A percentile compares a stretch with the other conserved stretches of the same genome.
These are phyloP conservation scores for Beauveria rudraprayagi DNA, from an alignment of 2,329 filamentous ascomycete species.

Conservation along the genomic window DNA sequence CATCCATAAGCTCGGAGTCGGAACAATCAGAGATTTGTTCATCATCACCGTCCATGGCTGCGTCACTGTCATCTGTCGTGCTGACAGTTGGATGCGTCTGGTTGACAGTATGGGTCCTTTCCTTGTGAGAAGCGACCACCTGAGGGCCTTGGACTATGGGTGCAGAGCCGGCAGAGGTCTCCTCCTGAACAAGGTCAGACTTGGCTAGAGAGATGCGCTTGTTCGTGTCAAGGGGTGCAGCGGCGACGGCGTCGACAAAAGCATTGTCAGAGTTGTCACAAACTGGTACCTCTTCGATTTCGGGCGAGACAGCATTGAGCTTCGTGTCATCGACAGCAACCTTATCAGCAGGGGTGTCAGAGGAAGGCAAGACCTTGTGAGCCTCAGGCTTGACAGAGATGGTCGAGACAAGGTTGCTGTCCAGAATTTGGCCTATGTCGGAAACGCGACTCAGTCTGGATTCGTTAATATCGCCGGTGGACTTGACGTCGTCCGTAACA, in stretches of 20 bases:
- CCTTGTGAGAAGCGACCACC: too few species aligned
- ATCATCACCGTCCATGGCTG: slow-evolving; percentile 4
- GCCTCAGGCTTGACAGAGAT: not conserved
- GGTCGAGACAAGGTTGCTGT: not conserved
- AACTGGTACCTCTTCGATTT: not conserved
- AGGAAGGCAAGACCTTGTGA: not conserved
- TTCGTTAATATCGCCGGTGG: slow-evolving; percentile 5
- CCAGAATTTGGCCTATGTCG: not conserved
- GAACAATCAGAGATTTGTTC: slow-evolving; percentile 4
- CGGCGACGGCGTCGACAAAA: not conserved
- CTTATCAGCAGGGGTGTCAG: not conserved
- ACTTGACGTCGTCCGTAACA: slow-evolving; percentile 1
- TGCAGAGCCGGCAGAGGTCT: not conserved
- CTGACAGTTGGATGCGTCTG: not conserved
- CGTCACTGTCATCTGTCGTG: not conserved
- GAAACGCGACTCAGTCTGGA: slow-evolving; percentile 1
- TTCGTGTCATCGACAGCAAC: not conserved
- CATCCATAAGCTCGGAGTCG: slow-evolving; percentile 6
- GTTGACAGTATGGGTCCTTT: too few species aligned
- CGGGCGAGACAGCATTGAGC: not conserved
- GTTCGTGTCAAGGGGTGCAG: not conserved
- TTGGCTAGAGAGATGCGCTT: not conserved
- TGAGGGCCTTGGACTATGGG: too few species aligned
- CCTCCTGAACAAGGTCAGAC: not conserved
- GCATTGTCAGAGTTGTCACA: not conserved